Conservation (phyloP, 2,329 filamentous ascomycete species). For the Balansia obtecta region DNA sequence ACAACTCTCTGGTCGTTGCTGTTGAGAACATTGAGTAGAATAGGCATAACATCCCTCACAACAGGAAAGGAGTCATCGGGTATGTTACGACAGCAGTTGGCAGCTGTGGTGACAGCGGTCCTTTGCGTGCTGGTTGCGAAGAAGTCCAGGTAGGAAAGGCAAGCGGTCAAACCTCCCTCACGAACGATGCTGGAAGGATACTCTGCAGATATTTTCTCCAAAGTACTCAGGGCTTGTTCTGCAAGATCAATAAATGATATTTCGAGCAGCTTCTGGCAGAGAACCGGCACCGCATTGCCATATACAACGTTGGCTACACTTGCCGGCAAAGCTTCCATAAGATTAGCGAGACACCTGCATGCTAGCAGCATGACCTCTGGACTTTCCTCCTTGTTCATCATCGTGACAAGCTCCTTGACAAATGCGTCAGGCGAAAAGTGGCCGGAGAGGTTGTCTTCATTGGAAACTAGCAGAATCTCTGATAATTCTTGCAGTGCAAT, state of each 20-base stretch:
- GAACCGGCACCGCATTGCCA: slow-evolving; percentile 84
- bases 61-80: slow-evolving; percentile 86
- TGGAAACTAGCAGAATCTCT: slow-evolving; percentile 85
- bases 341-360: slow-evolving; percentile 86
- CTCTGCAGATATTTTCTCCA: slow-evolving; percentile 95
- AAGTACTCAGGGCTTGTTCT: slow-evolving; percentile 88
- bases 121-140: slow-evolving; percentile 95
- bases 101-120: slow-evolving; percentile 91
- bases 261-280: slow-evolving; percentile 90
- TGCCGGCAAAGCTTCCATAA: slow-evolving; percentile 92
- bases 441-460: slow-evolving; percentile 89
- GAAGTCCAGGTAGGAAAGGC: slow-evolving; percentile 90
- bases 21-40: slow-evolving; percentile 73
- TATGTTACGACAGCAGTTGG: slow-evolving; percentile 96
- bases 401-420: slow-evolving; percentile 79
- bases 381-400: slow-evolving; percentile 95
- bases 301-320: slow-evolving; percentile 95
- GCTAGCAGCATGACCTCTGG: slow-evolving; percentile 95
- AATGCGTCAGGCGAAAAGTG: slow-evolving; percentile 92
- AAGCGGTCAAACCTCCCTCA: slow-evolving; percentile 91
- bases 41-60: slow-evolving; percentile 93
- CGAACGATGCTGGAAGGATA: slow-evolving; percentile 92
- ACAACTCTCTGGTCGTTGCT: slow-evolving; percentile 96
- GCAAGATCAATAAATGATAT: slow-evolving; percentile 96
- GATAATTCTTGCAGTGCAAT: slow-evolving; percentile 89